phyloP scores from a whole-genome alignment of 2,329 filamentous ascomycete genomes.

The Fusarium verrucosum region DNA sequence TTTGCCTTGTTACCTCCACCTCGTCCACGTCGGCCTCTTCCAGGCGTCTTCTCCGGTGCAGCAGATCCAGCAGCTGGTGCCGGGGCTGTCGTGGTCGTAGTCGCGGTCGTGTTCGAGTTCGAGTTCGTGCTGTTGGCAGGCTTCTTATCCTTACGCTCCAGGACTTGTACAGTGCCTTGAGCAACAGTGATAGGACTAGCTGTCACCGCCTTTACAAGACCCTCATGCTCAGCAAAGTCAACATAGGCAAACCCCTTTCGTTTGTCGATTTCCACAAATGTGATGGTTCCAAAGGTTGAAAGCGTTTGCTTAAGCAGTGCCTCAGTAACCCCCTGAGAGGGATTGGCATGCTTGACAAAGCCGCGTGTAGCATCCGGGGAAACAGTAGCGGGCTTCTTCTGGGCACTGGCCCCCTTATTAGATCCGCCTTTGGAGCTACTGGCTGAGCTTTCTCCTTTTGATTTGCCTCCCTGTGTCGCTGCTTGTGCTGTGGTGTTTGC shows the following conservation, averaged over 20 bases:
- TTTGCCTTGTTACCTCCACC: conserved; percentile 46
- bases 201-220: conserved; percentile 79
- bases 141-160: conserved; percentile 78
- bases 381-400: conserved; percentile 48
- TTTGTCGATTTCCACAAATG: conserved; percentile 89
- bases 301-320: conserved; percentile 78
- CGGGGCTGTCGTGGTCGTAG: conserved; percentile 27
- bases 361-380: conserved; percentile 67
- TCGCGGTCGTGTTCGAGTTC: conserved; percentile 25
- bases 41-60: conserved; percentile 45
- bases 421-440: conserved; percentile 32
- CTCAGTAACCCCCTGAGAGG: conserved; percentile 92
- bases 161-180: conserved; percentile 84
- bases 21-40: conserved; percentile 48
- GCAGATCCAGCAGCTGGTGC: conserved; percentile 27
- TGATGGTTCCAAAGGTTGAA: conserved; percentile 75
- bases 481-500: conserved; percentile 38
- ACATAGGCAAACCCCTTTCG: conserved; percentile 95
- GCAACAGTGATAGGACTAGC: conserved; percentile 85
- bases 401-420: conserved; percentile 41
- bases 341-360: conserved; percentile 84
- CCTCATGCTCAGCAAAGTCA: conserved; percentile 79
- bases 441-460: conserved; percentile 36
- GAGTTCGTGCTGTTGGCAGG: conserved; percentile 35
- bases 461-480: conserved; percentile 46